Conservation (phyloP, 75 land plant species). For the Pseudotsuga menziesii region DNA sequence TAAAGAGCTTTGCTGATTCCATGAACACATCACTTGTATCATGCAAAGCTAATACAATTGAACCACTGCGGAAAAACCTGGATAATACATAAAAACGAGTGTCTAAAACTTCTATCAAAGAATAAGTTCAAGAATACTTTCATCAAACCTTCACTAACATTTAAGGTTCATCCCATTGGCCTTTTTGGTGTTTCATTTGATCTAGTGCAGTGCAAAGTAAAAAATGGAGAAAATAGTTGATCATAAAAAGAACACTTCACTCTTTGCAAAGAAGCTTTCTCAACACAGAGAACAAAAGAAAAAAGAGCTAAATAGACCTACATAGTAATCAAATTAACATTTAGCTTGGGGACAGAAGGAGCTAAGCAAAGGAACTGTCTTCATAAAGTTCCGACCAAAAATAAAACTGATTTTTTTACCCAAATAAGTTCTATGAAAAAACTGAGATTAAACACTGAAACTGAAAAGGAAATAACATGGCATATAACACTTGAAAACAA, state of each 20-base stretch:
- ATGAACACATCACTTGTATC: conserved; percentile 96
- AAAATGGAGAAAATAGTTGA: not conserved
- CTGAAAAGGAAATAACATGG: not conserved
- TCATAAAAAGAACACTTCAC: not conserved
- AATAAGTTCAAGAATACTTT: not conserved
- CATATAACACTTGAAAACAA: not conserved
- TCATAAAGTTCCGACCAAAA: not conserved
- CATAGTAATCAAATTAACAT: not conserved
- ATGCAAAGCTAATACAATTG: conserved; percentile 83
- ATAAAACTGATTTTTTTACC: not conserved
- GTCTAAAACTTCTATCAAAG: not conserved
- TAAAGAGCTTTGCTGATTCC: conserved; percentile 89
- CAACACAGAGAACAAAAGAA: not conserved
- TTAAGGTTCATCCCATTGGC: not conserved
- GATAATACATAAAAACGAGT: not conserved
- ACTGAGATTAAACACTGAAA: not conserved
- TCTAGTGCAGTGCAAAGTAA: not conserved
- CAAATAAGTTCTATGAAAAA: not conserved
- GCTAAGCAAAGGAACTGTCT: not conserved
- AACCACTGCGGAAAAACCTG: conserved; percentile 88
- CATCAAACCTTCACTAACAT: not conserved
- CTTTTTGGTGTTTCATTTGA: not conserved
- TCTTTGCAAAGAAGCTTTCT: no score
- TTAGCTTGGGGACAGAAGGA: not conserved
- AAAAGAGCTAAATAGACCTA: not conserved